phyloP scores from a whole-genome alignment of 1,284 basidiomycete species.

The Ceratobasidium sp. region DNA sequence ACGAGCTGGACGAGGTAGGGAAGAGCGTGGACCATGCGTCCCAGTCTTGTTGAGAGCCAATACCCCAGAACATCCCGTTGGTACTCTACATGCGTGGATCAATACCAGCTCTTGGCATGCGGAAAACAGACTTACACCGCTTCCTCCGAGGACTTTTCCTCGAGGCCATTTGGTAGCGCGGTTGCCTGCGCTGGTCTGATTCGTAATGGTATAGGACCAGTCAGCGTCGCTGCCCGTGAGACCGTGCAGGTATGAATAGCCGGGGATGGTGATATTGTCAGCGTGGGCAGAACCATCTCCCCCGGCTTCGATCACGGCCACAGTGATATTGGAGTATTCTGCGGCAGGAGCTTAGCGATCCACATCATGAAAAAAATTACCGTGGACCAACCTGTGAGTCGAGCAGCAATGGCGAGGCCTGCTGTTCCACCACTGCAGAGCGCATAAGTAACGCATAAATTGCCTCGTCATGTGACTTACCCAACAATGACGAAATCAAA shows the following conservation, averaged over 20 bases:
- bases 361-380: neutral
- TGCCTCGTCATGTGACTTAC: conserved; percentile 11
- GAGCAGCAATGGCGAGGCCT: conserved; percentile 55
- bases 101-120: neutral
- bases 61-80: conserved; percentile 53
- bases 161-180: conserved; percentile 48
- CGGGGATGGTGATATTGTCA: conserved; percentile 50
- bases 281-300: conserved; percentile 48
- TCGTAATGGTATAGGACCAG: conserved; percentile 52
- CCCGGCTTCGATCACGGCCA: conserved; percentile 55
- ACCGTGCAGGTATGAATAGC: conserved; percentile 49
- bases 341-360: conserved; percentile 42
- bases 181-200: conserved; percentile 44
- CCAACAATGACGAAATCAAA: conserved; percentile 53
- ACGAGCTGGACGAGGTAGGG: conserved; percentile 11
- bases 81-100: conserved; percentile 39
- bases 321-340: conserved; percentile 53
- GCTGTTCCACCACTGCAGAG: conserved; percentile 52
- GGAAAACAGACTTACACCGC: conserved; percentile 44
- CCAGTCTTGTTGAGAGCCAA: conserved; percentile 20
- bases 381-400: conserved; percentile 46
- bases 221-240: conserved; percentile 49
- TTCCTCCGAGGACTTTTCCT: conserved; percentile 53
- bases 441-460: neutral
- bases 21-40: conserved; percentile 33